Evolutionary conservation across 148 eudicot species (phyloP), one percentile per base, ranked within the genome.

Genomic region (Silene uniflora): DNA sequence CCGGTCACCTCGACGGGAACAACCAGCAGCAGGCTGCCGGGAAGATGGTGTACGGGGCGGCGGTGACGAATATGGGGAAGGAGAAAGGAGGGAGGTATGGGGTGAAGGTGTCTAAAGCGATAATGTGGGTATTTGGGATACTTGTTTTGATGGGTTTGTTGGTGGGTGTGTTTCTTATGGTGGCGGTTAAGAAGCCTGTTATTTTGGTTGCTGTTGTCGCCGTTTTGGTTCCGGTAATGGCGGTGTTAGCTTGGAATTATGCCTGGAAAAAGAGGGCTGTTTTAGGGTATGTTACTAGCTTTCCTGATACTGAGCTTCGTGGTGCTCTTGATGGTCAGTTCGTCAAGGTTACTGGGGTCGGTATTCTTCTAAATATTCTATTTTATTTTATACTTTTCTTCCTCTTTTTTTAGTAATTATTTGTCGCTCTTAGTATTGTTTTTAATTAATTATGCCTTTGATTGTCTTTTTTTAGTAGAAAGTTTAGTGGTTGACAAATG

Each of bases 341-440:
- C 69, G 98, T 93, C 69, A 93, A 93, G 84, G 97, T 93, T 81
- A 88, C 98, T 66, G 98, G 98, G 95, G 98, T 93, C 91, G 9
- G 44, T 39, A 49, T 95, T 85, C 25, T 35, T 18, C 19, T 7
- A 7, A 59, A n/a, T 75, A 56, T 74, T 76, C 23, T 44, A 47
- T 49, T 61, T 64, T 25, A n/a, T n/a, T n/a, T n/a, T n/a, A n/a
- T n/a, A 12, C 59, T 75, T 18, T 52, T 52, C 56, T 13, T 39
- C 7, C 9, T 39, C 44, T 39, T 39, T 39, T 39, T 39, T 39
- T 39, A 39, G 10, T 7, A 32, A 32, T 32, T 32, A 32, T 32
- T 3, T 32, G 35, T 32, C 35, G 35, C 35, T 32, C 5, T 32
- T 32, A 32, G 2, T 32, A 39, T 5, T 39, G 9, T 39, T 52